These are phyloP conservation scores for Clonostachys sp. DNA, from an alignment of 2,329 filamentous ascomycete species.

Conservation along the genomic window DNA sequence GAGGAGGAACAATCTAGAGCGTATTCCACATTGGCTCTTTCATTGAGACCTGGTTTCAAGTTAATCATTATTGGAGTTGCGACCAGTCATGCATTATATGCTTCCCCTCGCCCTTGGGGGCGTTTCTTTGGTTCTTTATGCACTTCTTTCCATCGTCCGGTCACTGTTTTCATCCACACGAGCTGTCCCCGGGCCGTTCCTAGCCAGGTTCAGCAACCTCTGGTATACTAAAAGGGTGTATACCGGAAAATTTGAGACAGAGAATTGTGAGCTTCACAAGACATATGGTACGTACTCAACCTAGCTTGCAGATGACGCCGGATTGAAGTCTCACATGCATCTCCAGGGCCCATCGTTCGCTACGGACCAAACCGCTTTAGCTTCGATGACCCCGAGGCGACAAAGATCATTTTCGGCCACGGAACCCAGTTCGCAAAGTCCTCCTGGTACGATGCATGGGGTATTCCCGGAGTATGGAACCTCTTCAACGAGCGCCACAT, in stretches of 20 bases:
- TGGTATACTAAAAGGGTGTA: slow-evolving; percentile 19
- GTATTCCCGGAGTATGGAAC: slow-evolving; percentile 10
- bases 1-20: too few species aligned
- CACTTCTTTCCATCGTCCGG: too few species aligned
- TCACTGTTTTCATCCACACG: slow-evolving; percentile 12
- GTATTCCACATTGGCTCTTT: too few species aligned
- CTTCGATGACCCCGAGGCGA: slow-evolving; percentile 30
- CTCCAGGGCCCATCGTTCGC: slow-evolving; percentile 32
- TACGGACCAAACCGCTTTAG: slow-evolving; percentile 43
- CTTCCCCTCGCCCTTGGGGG: too few species aligned
- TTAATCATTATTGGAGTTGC: too few species aligned
- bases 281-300: slow-evolving; percentile 13
- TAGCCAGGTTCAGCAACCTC: slow-evolving; percentile 16
- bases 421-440: slow-evolving; percentile 23
- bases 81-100: too few species aligned
- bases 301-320: too few species aligned
- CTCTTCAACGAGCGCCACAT: slow-evolving; percentile 21
- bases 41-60: too few species aligned
- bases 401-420: slow-evolving; percentile 26
- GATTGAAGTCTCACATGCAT: too few species aligned
- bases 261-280: slow-evolving; percentile 18
- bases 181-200: slow-evolving; percentile 15
- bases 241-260: slow-evolving; percentile 16
- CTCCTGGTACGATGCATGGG: slow-evolving; percentile 21
- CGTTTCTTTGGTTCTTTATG: too few species aligned